phyloP scores from a whole-genome alignment of 2,329 filamentous ascomycete genomes.

The Triangularia verruculosa region DNA sequence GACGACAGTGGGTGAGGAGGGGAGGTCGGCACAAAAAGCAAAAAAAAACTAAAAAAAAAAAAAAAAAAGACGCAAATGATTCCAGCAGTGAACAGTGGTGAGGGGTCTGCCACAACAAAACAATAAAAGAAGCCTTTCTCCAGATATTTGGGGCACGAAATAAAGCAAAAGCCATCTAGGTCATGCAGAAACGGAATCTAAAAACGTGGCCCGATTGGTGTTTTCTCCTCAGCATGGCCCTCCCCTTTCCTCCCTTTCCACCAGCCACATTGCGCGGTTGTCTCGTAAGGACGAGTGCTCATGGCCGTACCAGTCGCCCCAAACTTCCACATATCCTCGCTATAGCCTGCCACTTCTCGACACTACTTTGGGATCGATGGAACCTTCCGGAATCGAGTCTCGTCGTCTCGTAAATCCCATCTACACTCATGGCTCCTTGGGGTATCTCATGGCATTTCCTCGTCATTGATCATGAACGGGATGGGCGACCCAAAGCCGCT shows the following conservation, averaged over 20 bases:
- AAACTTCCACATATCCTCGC: neutral
- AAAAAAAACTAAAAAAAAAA: constrained; percentile 16
- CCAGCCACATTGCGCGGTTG: constrained; percentile 19
- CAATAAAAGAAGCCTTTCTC: constrained; percentile 18
- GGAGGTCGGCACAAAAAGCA: constrained; percentile 20
- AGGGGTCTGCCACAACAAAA: constrained; percentile 14
- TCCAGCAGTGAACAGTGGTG: neutral
- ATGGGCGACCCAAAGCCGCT: constrained; percentile 22
- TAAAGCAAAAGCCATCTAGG: constrained; percentile 48
- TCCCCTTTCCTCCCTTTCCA: constrained; percentile 15
- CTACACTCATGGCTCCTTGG: constrained; percentile 18
- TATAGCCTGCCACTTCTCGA: constrained; percentile 19
- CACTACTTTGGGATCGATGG: constrained; percentile 19
- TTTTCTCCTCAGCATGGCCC: constrained; percentile 22
- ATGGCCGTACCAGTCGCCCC: constrained; percentile 14
- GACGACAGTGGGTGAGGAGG: constrained; percentile 4
- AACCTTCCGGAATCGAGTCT: constrained; percentile 14
- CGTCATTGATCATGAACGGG: constrained; percentile 25
- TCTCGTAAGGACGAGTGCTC: constrained; percentile 16
- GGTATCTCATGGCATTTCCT: constrained; percentile 24
- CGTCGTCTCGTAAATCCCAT: constrained; percentile 16
- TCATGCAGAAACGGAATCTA: constrained; percentile 42
- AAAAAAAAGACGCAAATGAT: constrained; percentile 7
- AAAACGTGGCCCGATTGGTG: constrained; percentile 28
- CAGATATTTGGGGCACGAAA: constrained; percentile 24